phyloP scores from a whole-genome alignment of 352 stramenopile species.

The Globisporangium alternatum region DNA sequence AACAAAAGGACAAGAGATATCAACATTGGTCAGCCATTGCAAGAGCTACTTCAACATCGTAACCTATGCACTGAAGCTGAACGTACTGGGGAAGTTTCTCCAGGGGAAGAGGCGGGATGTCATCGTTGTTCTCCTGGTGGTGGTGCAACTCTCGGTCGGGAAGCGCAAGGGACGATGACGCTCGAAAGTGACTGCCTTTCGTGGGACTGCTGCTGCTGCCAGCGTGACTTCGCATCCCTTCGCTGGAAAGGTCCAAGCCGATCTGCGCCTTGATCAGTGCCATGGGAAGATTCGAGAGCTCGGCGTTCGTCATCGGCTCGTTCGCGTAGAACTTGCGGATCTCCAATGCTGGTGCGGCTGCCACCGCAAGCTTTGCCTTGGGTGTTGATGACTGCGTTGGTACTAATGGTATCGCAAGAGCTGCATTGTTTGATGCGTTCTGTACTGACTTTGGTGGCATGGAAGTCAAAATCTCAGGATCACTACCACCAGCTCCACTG shows the following conservation, averaged over 20 bases:
- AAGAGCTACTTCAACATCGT: background rate
- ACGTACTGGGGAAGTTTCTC: slow-evolving; percentile 53
- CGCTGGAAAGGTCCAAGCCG: slow-evolving; percentile 43
- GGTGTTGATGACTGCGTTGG: slow-evolving; percentile 11
- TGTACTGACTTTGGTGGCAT: slow-evolving; percentile 1
- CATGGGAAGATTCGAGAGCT: slow-evolving; percentile 67
- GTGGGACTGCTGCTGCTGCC: slow-evolving; percentile 3
- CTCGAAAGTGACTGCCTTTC: slow-evolving; percentile 10
- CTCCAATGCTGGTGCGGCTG: slow-evolving; percentile 15
- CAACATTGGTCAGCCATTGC: background rate
- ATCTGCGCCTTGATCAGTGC: slow-evolving; percentile 74
- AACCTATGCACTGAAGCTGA: too few species aligned
- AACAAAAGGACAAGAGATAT: background rate
- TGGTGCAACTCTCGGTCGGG: background rate
- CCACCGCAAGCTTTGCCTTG: slow-evolving; percentile 5
- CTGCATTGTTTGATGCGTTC: background rate
- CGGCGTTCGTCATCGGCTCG: slow-evolving; percentile 55
- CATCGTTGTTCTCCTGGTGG: slow-evolving; percentile 40
- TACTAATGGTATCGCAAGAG: background rate
- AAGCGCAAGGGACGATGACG: slow-evolving; percentile 4
- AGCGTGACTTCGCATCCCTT: background rate
- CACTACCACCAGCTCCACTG: background rate
- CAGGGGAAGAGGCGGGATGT: slow-evolving; percentile 48
- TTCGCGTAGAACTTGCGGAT: slow-evolving; percentile 71
- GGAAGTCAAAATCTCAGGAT: background rate